phyloP scores from a whole-genome alignment of 1,284 basidiomycete genomes.

The Cronartium ribicola region DNA sequence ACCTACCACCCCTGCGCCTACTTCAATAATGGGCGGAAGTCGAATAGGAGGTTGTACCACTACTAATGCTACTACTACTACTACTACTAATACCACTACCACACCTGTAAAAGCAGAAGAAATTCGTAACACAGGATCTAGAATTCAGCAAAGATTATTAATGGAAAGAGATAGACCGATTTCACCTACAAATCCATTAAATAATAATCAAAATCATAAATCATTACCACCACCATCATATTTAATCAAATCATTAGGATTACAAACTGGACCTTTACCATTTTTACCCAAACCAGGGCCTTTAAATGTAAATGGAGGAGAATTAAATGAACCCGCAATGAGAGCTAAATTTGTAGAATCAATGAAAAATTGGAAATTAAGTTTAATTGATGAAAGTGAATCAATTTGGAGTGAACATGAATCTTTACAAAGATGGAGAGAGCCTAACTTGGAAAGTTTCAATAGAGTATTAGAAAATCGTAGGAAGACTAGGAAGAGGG shows the following conservation, averaged over 20 bases:
- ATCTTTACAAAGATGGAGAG: constrained; percentile 21
- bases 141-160: constrained; percentile 34
- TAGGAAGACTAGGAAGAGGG: neutral
- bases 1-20: neutral
- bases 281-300: constrained; percentile 12
- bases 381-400: constrained; percentile 40
- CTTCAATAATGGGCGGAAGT: neutral
- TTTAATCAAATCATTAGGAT: constrained; percentile 29
- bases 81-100: neutral
- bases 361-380: constrained; percentile 28
- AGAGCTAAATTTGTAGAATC: constrained; percentile 32
- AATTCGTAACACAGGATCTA: neutral
- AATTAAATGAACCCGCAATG: constrained; percentile 33
- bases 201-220: neutral
- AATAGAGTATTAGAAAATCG: constrained; percentile 2
- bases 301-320: neutral
- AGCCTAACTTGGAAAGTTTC: constrained; percentile 30
- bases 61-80: neutral
- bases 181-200: constrained; percentile 14
- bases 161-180: constrained; percentile 39
- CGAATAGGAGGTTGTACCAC: neutral
- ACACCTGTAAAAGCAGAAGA: neutral
- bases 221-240: constrained; percentile 35
- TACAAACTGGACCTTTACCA: constrained; percentile 35
- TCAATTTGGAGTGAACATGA: constrained; percentile 32